Evolutionary conservation across 768 basidiomycete species (phyloP).

Genomic region (Candolleomyces eurysporus): DNA sequence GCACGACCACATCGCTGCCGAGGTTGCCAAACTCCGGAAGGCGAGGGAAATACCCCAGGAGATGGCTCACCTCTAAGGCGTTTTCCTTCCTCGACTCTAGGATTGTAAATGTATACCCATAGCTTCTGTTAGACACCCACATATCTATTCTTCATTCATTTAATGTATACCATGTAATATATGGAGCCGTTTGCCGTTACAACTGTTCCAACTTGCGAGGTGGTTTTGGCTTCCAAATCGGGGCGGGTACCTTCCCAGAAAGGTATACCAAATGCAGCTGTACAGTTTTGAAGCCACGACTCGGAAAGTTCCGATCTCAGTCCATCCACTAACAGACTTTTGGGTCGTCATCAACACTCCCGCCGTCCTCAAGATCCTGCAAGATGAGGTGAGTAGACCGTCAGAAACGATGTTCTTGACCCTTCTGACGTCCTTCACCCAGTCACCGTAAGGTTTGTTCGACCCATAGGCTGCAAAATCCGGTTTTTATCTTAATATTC

Average conservation of each 20-base stretch:
- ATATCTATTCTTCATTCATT: neutral
- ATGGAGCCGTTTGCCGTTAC: neutral
- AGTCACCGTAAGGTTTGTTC: slow-evolving; percentile 85
- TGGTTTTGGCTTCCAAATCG: neutral
- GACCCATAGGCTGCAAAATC: slow-evolving; percentile 6
- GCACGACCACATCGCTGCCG: slow-evolving; percentile 20
- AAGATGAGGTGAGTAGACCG: slow-evolving; percentile 60
- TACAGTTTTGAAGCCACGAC: slow-evolving; percentile 31
- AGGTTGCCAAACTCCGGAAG: slow-evolving; percentile 12
- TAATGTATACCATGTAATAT: neutral
- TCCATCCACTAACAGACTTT: slow-evolving; percentile 20
- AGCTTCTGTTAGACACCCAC: neutral
- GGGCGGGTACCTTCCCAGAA: neutral
- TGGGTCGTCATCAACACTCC: slow-evolving; percentile 27
- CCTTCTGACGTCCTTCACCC: slow-evolving; percentile 12
- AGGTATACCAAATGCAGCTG: neutral
- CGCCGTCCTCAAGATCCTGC: slow-evolving; percentile 43
- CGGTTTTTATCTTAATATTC: slow-evolving; percentile 11
- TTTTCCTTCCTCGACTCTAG: neutral
- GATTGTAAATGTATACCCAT: neutral
- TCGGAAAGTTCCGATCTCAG: slow-evolving; percentile 32
- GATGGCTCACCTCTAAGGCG: slow-evolving; percentile 8
- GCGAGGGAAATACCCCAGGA: slow-evolving; percentile 5
- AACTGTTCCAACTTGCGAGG: neutral
- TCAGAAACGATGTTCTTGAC: slow-evolving; percentile 1